phyloP scores from a whole-genome alignment of 306 rosid genomes.

The Cucurbita pepo region DNA sequence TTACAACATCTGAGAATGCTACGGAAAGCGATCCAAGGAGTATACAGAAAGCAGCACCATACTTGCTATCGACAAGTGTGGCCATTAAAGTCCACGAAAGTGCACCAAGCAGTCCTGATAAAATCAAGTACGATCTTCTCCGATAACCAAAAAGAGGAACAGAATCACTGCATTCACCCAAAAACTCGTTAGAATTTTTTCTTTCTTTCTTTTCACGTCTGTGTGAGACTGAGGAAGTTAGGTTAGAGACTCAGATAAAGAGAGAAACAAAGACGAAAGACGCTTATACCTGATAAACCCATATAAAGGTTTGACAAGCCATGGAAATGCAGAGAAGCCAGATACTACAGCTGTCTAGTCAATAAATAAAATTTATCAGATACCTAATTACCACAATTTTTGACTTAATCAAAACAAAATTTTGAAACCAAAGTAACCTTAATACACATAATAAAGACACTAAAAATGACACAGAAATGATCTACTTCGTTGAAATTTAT shows the following conservation, averaged over 20 bases:
- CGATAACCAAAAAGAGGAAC: slow-evolving; percentile 97
- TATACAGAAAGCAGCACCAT: slow-evolving; percentile 69
- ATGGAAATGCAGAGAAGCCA: slow-evolving; percentile 82
- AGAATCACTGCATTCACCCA: slow-evolving; percentile 60
- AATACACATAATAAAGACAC: not conserved
- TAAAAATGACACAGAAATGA: not conserved
- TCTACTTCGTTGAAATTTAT: not conserved
- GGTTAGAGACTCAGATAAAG: not conserved
- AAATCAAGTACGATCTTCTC: slow-evolving; percentile 83
- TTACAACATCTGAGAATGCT: slow-evolving; percentile 99
- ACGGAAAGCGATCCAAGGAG: slow-evolving; percentile 94
- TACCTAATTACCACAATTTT: not conserved
- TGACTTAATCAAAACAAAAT: not conserved
- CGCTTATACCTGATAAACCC: slow-evolving; percentile 76
- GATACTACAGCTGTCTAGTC: slow-evolving; percentile 94
- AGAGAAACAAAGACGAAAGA: not conserved
- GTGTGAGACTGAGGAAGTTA: not conserved
- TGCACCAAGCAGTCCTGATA: slow-evolving; percentile 93
- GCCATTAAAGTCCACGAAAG: slow-evolving; percentile 94
- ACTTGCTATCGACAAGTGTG: slow-evolving; percentile 65
- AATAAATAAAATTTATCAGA: slow-evolving; percentile 23
- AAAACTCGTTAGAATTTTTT: not conserved
- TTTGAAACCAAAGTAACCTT: not conserved
- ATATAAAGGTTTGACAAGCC: slow-evolving; percentile 91
- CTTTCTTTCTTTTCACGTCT: not conserved